Base-by-base conservation (phyloP, 2,329 filamentous ascomycete genomes). In the Paraphoma sp. region DNA sequence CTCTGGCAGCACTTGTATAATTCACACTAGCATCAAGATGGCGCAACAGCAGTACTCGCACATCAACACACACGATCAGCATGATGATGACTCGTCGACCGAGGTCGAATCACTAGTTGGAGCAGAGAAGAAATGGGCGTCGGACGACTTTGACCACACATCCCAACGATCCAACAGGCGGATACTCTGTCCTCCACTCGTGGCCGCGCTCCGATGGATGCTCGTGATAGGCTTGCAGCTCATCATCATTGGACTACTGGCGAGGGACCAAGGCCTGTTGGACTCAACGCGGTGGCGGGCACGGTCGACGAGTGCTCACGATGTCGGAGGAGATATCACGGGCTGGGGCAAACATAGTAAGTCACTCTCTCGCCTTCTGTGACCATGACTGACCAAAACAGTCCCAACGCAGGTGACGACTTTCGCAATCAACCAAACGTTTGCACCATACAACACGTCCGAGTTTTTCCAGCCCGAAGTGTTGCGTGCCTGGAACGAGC, bases 381-480 rank as follows among this genome's bases (percentile, higher is more conserved):
- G 40, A 3, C n/a, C 14, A 28, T 17, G 4, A 23, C 38, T 65
- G 53, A 69, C 23, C 6, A 0, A 5, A 2, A 7, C 0, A 75
- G 71, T 75, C 18, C 70, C 71, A 11, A 74, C 71, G 7, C 68
- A 71, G 54, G 60, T 73, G 52, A 71, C 68, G 29, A 70, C 60
- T n/a, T 75, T 75, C 61, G 47, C 69, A 11, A 65, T 74, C 49
- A 74, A 74, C 44, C 72, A 75, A 53, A 74, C 72, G 1, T 74
- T 71, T 47, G 71, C 72, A 3, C 71, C 71, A 11, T 72, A 71
- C 57, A 73, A 74, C 56, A 75, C 72, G 1, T 71, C 72, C 7
- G 71, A 75, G 9, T 75, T 75, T 64, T 75, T 75, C 67, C 69
- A 68, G 17, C 70, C 71, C 40, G 63, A 71, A 47, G 67, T 65